A percentile compares a stretch with the other conserved stretches of the same genome.
These are phyloP conservation scores for Nigrospora sphaerica DNA, from an alignment of 2,329 filamentous ascomycete species.

Conservation along the genomic window DNA sequence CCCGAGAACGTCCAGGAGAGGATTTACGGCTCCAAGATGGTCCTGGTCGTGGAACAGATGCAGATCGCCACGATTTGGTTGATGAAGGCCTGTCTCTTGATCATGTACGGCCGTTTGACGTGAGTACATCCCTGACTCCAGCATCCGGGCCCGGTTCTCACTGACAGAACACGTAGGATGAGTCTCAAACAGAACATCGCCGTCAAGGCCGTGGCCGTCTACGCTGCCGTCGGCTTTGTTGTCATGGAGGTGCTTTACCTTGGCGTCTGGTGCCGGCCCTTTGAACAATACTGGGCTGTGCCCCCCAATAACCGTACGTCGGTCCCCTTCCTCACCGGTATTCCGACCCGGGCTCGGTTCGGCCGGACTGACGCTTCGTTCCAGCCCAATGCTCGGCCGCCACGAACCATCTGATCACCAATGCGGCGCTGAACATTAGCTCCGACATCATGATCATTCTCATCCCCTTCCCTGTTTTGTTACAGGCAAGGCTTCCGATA, in stretches of 20 bases:
- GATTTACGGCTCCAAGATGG: slow-evolving; percentile 51
- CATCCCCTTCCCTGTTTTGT: slow-evolving; percentile 47
- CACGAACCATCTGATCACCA: slow-evolving; percentile 50
- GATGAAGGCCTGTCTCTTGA: slow-evolving; percentile 48
- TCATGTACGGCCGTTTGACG: slow-evolving; percentile 51
- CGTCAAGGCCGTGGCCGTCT: slow-evolving; percentile 41
- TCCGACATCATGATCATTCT: slow-evolving; percentile 53
- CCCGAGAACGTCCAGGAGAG: slow-evolving; percentile 32
- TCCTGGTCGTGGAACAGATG: slow-evolving; percentile 53
- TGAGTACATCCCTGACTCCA: slow-evolving; percentile 14
- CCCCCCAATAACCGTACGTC: slow-evolving; percentile 39
- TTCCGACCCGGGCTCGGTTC: too few relatives aligned
- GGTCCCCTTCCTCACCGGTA: too few relatives aligned
- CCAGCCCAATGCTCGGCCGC: slow-evolving; percentile 50
- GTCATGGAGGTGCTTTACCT: slow-evolving; percentile 43
- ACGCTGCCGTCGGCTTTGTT: slow-evolving; percentile 39
- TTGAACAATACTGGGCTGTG: slow-evolving; percentile 50
- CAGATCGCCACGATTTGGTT: slow-evolving; percentile 53
- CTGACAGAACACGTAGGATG: slow-evolving; percentile 19
- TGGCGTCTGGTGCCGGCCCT: slow-evolving; percentile 48
- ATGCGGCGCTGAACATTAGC: slow-evolving; percentile 51
- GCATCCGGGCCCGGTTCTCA: background rate
- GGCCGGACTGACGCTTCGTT: background rate
- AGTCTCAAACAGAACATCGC: slow-evolving; percentile 37
- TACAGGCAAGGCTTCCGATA: slow-evolving; percentile 38